phyloP scores from a whole-genome alignment of 2,329 filamentous ascomycete genomes.

The Ramichloridium luteum region DNA sequence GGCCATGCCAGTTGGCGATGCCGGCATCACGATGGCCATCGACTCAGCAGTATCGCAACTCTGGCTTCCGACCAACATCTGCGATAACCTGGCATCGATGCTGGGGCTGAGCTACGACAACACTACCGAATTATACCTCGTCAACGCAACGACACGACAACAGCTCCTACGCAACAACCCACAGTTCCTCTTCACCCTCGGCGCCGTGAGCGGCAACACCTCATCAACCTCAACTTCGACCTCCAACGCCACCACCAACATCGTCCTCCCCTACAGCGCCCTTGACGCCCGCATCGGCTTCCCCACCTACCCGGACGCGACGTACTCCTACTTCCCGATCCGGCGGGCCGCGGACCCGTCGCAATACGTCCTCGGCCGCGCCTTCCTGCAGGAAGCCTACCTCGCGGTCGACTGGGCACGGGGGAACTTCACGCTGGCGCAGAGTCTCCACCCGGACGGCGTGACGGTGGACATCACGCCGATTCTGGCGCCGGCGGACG shows the following conservation, averaged over 20 bases:
- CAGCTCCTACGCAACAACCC: constrained; percentile 24
- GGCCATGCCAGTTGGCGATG: not conserved
- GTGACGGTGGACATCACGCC: too few relatives aligned
- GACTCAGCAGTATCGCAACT: constrained; percentile 28
- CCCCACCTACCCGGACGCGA: constrained; percentile 14
- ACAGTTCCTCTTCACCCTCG: constrained; percentile 29
- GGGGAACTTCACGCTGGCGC: not conserved
- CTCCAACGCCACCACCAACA: constrained; percentile 13
- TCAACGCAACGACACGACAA: constrained; percentile 26
- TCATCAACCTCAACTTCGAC: too few relatives aligned
- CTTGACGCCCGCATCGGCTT: constrained; percentile 24
- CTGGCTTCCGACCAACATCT: constrained; percentile 27
- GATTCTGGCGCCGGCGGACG: too few relatives aligned
- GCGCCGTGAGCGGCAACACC: not conserved
- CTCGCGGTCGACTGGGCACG: constrained; percentile 22
- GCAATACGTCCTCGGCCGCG: constrained; percentile 28
- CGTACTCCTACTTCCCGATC: constrained; percentile 29
- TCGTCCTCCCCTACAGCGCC: constrained; percentile 28
- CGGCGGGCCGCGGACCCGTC: constrained; percentile 26
- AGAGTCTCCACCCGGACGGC: too few relatives aligned
- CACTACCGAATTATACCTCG: constrained; percentile 23
- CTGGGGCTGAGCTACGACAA: constrained; percentile 27
- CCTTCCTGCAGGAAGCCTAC: constrained; percentile 32
- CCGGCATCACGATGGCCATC: constrained; percentile 12
- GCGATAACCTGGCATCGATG: constrained; percentile 23